These are phyloP conservation scores for Cutaneotrichosporon sp. DNA, from an alignment of 1,284 basidiomycete species.

Conservation along the genomic window DNA sequence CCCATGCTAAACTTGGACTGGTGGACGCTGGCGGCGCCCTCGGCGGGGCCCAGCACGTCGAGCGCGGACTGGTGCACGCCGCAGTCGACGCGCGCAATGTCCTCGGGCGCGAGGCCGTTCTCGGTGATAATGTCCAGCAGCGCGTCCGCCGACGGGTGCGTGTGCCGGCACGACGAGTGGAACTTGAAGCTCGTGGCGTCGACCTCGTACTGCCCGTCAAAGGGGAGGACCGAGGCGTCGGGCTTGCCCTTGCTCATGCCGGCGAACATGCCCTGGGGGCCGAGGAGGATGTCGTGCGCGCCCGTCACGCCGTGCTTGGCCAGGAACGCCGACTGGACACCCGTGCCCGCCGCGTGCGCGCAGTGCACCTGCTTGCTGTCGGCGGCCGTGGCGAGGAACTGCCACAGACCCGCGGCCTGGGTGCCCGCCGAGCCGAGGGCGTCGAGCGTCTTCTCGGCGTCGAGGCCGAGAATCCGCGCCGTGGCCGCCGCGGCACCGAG, in stretches of 20 bases:
- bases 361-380: slow-evolving; percentile 14
- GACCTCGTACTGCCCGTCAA: slow-evolving; percentile 11
- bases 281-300: slow-evolving; percentile 12
- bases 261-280: slow-evolving; percentile 12
- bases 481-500: slow-evolving; percentile 12
- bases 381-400: slow-evolving; percentile 15
- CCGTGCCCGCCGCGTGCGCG: slow-evolving; percentile 13
- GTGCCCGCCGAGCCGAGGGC: slow-evolving; percentile 11
- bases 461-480: slow-evolving; percentile 3
- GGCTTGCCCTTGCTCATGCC: slow-evolving; percentile 10
- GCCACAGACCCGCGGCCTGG: slow-evolving; percentile 11
- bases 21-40: slow-evolving; percentile 5
- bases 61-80: slow-evolving; percentile 15
- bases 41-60: slow-evolving; percentile 13
- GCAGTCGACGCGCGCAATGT: slow-evolving; percentile 13
- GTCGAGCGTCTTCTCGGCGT: slow-evolving; percentile 7
- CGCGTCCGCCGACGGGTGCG: slow-evolving; percentile 14
- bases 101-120: slow-evolving; percentile 1
- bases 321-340: slow-evolving; percentile 11
- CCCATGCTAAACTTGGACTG: slow-evolving; percentile 17
- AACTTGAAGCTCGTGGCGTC: slow-evolving; percentile 16
- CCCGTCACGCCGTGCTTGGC: slow-evolving; percentile 13
- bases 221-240: slow-evolving; percentile 6
- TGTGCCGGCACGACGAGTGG: slow-evolving; percentile 17
- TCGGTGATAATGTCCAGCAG: slow-evolving; percentile 6